Percentiles rank a stretch among this genome's conserved stretches.
phyloP scores from a whole-genome alignment of 768 basidiomycete genomes.

The Podaxis rugospora region DNA sequence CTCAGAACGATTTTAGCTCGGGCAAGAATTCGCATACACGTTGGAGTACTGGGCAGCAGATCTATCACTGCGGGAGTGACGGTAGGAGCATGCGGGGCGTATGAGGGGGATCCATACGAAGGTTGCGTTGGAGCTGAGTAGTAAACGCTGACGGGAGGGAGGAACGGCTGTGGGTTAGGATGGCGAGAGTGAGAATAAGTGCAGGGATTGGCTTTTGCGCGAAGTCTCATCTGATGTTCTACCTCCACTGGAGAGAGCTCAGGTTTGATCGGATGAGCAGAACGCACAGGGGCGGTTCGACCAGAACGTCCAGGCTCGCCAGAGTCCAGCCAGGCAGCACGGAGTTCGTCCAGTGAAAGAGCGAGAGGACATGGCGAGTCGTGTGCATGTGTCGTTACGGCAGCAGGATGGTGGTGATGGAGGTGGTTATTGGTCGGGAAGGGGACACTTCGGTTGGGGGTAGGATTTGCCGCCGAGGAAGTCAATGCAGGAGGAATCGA shows the following conservation, averaged over 20 bases:
- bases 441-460: neutral
- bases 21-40: constrained; percentile 23
- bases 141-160: constrained; percentile 27
- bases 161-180: constrained; percentile 24
- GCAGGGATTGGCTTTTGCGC: neutral
- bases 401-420: constrained; percentile 24
- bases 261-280: constrained; percentile 22
- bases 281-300: neutral
- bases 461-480: constrained; percentile 5
- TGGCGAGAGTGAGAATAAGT: constrained; percentile 16
- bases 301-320: constrained; percentile 14
- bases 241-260: constrained; percentile 23
- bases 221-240: constrained; percentile 9
- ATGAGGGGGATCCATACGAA: neutral
- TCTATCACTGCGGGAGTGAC: constrained; percentile 29
- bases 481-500: neutral
- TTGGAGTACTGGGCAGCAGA: constrained; percentile 26
- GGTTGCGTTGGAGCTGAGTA: constrained; percentile 15
- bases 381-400: constrained; percentile 27
- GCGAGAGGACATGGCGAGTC: constrained; percentile 40
- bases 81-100: constrained; percentile 18
- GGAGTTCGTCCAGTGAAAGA: constrained; percentile 52
- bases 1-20: constrained; percentile 21
- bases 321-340: constrained; percentile 56
- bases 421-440: constrained; percentile 17